Evolutionary conservation across 2,329 filamentous ascomycete genomes (phyloP).

Genomic region (Cladosporium sp.): DNA sequence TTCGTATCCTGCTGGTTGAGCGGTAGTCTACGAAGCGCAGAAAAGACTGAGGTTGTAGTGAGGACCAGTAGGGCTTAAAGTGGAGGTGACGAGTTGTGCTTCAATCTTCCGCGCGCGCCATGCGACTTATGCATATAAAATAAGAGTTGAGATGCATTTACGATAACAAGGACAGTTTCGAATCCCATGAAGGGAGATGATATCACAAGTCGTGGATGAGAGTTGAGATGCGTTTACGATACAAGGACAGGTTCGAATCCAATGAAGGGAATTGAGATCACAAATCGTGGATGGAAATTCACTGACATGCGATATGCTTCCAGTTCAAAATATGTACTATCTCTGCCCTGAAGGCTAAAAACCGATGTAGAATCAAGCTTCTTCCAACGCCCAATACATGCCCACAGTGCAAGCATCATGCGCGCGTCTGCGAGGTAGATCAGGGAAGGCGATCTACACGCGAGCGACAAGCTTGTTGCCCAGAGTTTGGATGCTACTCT

Average conservation of each 20-base stretch:
- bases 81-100: neutral
- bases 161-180: neutral
- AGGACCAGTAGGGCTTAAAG: neutral
- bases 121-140: neutral
- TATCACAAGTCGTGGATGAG: neutral
- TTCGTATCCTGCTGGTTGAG: neutral
- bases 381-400: neutral
- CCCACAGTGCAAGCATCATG: neutral
- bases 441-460: neutral
- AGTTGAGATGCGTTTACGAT: no score
- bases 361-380: neutral
- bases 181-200: neutral
- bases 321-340: neutral
- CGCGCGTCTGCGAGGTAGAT: neutral
- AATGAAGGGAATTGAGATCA: no score
- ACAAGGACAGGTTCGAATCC: no score
- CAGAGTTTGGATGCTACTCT: constrained; percentile 52
- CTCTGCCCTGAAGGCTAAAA: neutral
- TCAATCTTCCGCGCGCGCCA: neutral
- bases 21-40: neutral
- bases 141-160: neutral
- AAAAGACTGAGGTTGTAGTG: neutral
- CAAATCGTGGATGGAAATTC: no score
- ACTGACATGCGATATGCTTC: neutral
- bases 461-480: constrained; percentile 54